Base-by-base conservation (phyloP, 257 asterid species). In the Solanum etuberosum region DNA sequence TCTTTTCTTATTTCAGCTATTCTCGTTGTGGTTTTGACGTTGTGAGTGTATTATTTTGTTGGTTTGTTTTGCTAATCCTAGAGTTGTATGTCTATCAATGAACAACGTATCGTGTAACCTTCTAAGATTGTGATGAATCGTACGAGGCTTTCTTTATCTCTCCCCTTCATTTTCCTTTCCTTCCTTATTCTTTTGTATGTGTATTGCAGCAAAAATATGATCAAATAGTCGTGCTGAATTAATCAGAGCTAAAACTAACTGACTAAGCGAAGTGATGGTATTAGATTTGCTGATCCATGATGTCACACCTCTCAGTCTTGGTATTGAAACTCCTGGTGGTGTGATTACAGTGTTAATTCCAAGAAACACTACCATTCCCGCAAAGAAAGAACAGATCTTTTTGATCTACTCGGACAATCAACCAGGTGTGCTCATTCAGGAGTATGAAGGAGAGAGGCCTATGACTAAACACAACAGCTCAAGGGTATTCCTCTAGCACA, bases 401-500 rank as follows among this genome's bases (percentile, higher is more conserved):
- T 18, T 0, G 6, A 71, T 40, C 80, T 20, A 20, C 27, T 20
- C 80, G 15, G 1, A 20, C 43, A 71, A 34, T 18, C 25, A 34
- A 18, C 48, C 48, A 73, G 48, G 90, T 2, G 96, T 93, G 29
- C 48, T 91, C 0, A 91, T 93, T 72, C 81, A 15, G 76, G 25
- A 32, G 42, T 31, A 70, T 31, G 14, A 32, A 70, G 42, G 40
- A 32, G 40, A 91, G 63, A 54, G 25, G 25, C 63, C 63, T 54
- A 20, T 54, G 25, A 54, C 63, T 0, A 91, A 91, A 54, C 93
- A 92, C 83, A 92, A 92, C 89, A 91, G 92, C 93, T 92, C 4
- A 10, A 74, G 32, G 93, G 95, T 12, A 93, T 91, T 21, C 92
- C 92, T 7, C 95, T 90, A 29, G 92, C 92, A 4, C 95, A 92